Base-by-base conservation (phyloP, 495 filamentous ascomycete genomes). In the Xylaria sp. region DNA sequence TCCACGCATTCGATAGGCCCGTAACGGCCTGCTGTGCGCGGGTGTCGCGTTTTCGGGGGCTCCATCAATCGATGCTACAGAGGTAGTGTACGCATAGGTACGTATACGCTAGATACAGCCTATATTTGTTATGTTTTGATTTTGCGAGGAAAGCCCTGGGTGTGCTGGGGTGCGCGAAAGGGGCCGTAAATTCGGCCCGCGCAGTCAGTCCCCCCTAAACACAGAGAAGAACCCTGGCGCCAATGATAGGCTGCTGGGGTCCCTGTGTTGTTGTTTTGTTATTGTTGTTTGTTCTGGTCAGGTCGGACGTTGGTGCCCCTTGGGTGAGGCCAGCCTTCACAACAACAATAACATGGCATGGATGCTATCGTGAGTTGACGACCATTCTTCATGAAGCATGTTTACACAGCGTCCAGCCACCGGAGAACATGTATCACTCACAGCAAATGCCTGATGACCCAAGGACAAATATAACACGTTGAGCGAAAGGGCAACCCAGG, bases 191-290 rank as follows among this genome's bases (percentile, higher is more conserved):
- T 53, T 35, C 7, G 66, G 66, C 53, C 66, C 40, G 66, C 66
- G 66, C 55, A 68, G 53, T 29, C n/a, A n/a, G n/a, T n/a, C n/a
- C n/a, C 24, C 46, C 44, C 44, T 43, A 35, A 59, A 37, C 67
- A 50, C 43, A 43, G 43, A 37, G 35, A 37, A 37, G 29, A 52
- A 29, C 33, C 33, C 31, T n/a, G 12, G 46, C 35, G 68, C 68
- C 48, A 57, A 65, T 62, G 59, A 62, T 26, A 64, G 24, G 59
- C 46, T 46, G 26, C 15, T 37, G 35, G 26, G 24, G 44, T 12
- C 41, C 43, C 40, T 70, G 50, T 41, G 57, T 55, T 70, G 43
- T 69, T 69, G 68, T 70, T 70, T 70, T 70, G 68, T 64, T 70
- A 21, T 63, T 64, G 68, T 70, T 65, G 46, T 71, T 35, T 35